Evolutionary conservation across 2,329 filamentous ascomycete genomes (phyloP), one percentile per base, ranked within the genome.

Genomic region (Ophiostoma sp.): DNA sequence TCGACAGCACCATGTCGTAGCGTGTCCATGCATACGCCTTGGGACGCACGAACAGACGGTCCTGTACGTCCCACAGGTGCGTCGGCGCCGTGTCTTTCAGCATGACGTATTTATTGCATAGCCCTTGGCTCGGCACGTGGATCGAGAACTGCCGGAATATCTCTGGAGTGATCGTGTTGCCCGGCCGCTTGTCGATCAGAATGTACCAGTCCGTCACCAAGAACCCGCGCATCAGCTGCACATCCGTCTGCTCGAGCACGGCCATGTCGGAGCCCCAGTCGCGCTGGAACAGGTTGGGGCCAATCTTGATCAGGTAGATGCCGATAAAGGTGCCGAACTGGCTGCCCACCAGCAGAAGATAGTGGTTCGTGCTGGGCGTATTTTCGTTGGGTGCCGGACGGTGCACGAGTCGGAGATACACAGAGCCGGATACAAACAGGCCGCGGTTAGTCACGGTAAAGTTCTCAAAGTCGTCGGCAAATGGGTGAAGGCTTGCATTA

Each of bases 251-350:
- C 12, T 64, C n/a, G 12, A 70, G 4, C 8, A 47, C 62, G 8
- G 63, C 65, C 62, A 71, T 36, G 11, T 40, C 40, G 0, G 49
- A 14, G 4, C 38, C 27, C 65, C 70, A 68, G 65, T 71, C 63
- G 18, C 70, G 70, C 49, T 69, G 62, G 49, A 71, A 71, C 4
- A 67, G 52, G 40, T 71, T 67, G n/a, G 70, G 70, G 14, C 68
- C 70, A 36, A 70, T 45, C 47, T 71, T 71, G 40, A 65, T 36
- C 52, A 71, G 45, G 52, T 36, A 63, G 16, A 70, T 65, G 42
- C 69, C 69, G 16, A 66, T 27, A 40, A 65, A 67, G 16, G 11
- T n/a, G 16, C 55, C 44, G 9, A 11, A 14, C 47, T 67, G 64
- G 38, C 52, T 70, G 58, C 69, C 69, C 0, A 71, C 12, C 16